phyloP scores from a whole-genome alignment of 2,329 filamentous ascomycete species.

The Dryadomyces quercivorus region DNA sequence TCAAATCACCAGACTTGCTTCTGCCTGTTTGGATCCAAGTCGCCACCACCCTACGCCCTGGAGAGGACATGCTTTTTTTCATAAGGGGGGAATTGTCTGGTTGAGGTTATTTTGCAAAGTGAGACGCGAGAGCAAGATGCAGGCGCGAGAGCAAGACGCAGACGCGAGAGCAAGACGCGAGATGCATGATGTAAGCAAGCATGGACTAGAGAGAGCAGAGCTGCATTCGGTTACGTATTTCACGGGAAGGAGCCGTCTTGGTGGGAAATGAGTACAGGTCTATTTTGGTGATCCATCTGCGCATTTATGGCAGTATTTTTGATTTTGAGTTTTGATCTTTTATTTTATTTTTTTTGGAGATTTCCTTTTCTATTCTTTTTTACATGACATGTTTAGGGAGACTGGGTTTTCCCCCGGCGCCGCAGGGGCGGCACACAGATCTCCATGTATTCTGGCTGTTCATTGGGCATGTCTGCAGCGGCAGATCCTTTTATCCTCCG shows the following conservation, averaged over 20 bases:
- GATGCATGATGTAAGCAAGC: neutral
- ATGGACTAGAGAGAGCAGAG: neutral
- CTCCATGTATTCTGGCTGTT: neutral
- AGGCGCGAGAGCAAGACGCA: too few relatives aligned
- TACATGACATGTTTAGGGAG: too few relatives aligned
- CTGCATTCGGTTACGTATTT: neutral
- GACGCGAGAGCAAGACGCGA: too few relatives aligned
- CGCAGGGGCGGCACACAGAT: neutral
- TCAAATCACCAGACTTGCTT: slow-evolving; percentile 2
- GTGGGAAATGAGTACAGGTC: neutral
- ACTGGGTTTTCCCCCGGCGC: too few relatives aligned
- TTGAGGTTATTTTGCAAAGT: too few relatives aligned
- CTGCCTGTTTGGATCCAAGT: neutral
- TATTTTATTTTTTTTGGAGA: too few relatives aligned
- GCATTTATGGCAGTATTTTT: too few relatives aligned
- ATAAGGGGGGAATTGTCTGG: too few relatives aligned
- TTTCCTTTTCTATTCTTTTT: too few relatives aligned
- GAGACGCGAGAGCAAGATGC: too few relatives aligned
- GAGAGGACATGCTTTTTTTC: neutral
- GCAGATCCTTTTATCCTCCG: neutral
- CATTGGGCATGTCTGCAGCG: neutral
- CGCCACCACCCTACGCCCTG: neutral
- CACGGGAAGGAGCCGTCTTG: neutral
- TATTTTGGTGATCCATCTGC: neutral
- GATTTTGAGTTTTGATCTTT: too few relatives aligned